phyloP scores from a whole-genome alignment of 2,329 filamentous ascomycete genomes.

The Plenodomus lindquistii region DNA sequence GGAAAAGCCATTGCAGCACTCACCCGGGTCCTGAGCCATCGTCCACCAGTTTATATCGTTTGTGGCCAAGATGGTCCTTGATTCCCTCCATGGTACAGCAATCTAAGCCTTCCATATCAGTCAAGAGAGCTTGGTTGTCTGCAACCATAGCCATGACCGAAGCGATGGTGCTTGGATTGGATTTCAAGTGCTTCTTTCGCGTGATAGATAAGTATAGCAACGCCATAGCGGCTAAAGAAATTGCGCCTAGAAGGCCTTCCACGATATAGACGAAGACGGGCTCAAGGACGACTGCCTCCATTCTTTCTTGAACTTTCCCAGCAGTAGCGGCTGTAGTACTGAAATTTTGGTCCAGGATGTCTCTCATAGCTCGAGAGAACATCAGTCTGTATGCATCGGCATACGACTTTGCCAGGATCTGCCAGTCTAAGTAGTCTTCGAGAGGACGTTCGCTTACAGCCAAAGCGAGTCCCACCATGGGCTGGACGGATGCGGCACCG shows the following conservation, averaged over 20 bases:
- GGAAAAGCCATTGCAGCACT: not conserved
- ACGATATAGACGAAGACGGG: constrained; percentile 46
- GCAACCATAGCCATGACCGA: constrained; percentile 41
- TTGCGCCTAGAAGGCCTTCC: constrained; percentile 35
- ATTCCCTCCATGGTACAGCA: constrained; percentile 23
- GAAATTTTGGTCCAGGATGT: constrained; percentile 28
- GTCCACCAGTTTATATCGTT: constrained; percentile 21
- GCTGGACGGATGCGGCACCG: not conserved
- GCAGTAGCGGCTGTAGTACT: not conserved
- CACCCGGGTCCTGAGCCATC: constrained; percentile 2
- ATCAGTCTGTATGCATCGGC: constrained; percentile 49
- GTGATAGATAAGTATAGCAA: constrained; percentile 29
- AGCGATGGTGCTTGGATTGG: constrained; percentile 44
- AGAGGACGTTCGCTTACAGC: constrained; percentile 25
- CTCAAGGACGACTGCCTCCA: constrained; percentile 44
- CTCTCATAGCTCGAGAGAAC: constrained; percentile 44
- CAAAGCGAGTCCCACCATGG: constrained; percentile 48
- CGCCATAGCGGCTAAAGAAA: constrained; percentile 23
- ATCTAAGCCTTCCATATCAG: constrained; percentile 27
- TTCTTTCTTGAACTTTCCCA: constrained; percentile 23
- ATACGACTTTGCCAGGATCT: constrained; percentile 40
- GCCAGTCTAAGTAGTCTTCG: constrained; percentile 42
- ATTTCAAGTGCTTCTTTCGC: constrained; percentile 21
- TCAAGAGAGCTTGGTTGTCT: constrained; percentile 25
- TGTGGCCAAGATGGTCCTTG: constrained; percentile 10